A percentile compares a stretch with the other conserved stretches of the same genome.
Evolutionary conservation across 2,329 filamentous ascomycete genomes (phyloP).

Genomic region (Colletotrichum australisinense): DNA sequence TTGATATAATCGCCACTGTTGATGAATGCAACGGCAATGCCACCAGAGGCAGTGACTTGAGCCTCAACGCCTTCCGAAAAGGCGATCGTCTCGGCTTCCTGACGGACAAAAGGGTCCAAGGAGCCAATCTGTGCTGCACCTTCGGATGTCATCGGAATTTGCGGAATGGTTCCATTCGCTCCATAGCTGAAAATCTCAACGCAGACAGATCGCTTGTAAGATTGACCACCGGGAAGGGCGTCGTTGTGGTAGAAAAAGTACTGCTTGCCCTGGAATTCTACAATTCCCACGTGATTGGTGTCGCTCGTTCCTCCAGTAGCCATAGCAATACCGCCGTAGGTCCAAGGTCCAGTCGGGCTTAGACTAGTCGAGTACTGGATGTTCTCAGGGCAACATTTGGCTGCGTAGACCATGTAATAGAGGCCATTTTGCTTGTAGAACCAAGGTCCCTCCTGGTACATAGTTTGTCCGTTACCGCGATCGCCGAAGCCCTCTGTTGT

Average conservation of each 20-base stretch:
- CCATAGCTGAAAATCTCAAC: not conserved
- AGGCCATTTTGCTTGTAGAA: slow-evolving; percentile 43
- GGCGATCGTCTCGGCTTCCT: slow-evolving; percentile 45
- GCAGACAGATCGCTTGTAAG: not conserved
- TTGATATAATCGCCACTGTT: slow-evolving; percentile 47
- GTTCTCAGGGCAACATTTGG: slow-evolving; percentile 45
- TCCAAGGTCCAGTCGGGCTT: slow-evolving; percentile 28
- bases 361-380: slow-evolving; percentile 44
- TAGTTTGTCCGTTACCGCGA: not conserved
- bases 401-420: slow-evolving; percentile 46
- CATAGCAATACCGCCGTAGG: not conserved
- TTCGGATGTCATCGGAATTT: slow-evolving; percentile 40
- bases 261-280: not conserved
- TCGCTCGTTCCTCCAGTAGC: too few species aligned
- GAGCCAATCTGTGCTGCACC: slow-evolving; percentile 42
- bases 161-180: slow-evolving; percentile 44
- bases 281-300: not conserved
- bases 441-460: slow-evolving; percentile 46
- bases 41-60: slow-evolving; percentile 38
- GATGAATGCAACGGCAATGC: slow-evolving; percentile 41
- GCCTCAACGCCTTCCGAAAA: slow-evolving; percentile 41
- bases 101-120: slow-evolving; percentile 42
- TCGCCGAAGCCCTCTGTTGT: too few species aligned
- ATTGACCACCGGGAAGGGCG: not conserved
- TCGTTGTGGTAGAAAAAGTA: not conserved